Evolutionary conservation across 176 grass and related monocot species (phyloP), one percentile per base, ranked within the genome.

Genomic region (Rhynchospora pubera): DNA sequence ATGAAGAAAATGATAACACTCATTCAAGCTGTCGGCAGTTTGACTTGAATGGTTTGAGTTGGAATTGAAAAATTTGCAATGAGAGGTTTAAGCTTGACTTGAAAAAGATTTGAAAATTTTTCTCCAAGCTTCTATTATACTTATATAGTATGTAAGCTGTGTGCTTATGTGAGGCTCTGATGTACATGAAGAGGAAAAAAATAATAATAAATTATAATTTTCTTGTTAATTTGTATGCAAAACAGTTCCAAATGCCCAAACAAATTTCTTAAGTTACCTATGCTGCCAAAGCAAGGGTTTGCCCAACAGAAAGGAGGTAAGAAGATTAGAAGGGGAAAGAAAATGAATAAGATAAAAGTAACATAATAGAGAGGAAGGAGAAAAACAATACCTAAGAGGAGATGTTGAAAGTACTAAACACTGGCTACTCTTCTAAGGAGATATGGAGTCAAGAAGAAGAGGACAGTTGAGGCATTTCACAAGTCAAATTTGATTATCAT

Each of bases 21-120:
- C 86, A 92, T 84, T 85, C 82, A 65, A 65, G 86, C 72, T 89
- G 80, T 78, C 91, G 87, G 85, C 88, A 91, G 76, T 97, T 97
- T 71, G 94, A 97, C 78, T 81, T 97, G 80, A 97, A 97, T 79
- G 91, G 91, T 53, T 94, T 97, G 81, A 90, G 90, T 70, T 97
- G 94, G 94, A 97, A 87, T 84, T 94, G 90, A 92, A 80, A 70
- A 50, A 57, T 39, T 4, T 39, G 34, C 4, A 39, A 39, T 97
- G 80, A 97, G 94, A 74, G 91, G 91, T 64, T 94, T 97, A 83
- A 90, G n/a, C 70, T 97, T 91, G 94, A 97, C 84, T 84, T 94
- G 90, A 92, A 15, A 80, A 80, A 70, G 57, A 57, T 39, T 93
- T 82, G 16, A 57, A 65, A 11, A 0, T 9, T 59, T n/a, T 80